phyloP scores from a whole-genome alignment of 108 stramenopile genomes.

The Nitzschia putrida region DNA sequence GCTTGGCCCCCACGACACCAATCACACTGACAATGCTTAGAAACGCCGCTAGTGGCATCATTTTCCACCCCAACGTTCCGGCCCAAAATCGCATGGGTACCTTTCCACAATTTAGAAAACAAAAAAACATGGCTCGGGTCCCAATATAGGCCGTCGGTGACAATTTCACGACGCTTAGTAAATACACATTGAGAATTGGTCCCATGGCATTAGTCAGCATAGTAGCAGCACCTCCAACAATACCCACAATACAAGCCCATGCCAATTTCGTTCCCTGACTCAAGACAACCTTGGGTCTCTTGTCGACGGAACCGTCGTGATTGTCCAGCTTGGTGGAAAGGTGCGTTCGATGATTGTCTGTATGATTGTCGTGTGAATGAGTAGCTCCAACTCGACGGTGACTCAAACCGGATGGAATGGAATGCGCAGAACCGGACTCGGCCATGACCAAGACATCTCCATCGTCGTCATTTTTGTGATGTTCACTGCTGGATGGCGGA shows the following conservation, averaged over 20 bases:
- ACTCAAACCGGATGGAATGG: background rate
- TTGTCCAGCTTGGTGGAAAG: background rate
- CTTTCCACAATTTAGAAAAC: conserved; percentile 51
- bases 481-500: background rate
- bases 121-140: conserved; percentile 64
- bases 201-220: conserved; percentile 65
- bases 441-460: background rate
- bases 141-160: conserved; percentile 55
- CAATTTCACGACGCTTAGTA: conserved; percentile 48
- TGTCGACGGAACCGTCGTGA: background rate
- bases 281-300: background rate
- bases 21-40: conserved; percentile 42
- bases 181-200: conserved; percentile 57
- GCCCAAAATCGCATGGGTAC: conserved; percentile 50
- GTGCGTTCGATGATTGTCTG: background rate
- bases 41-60: conserved; percentile 42
- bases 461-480: background rate
- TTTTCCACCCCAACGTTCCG: conserved; percentile 47
- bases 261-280: conserved; percentile 14
- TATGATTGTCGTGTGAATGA: background rate
- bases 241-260: conserved; percentile 50
- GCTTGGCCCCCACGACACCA: conserved; percentile 57
- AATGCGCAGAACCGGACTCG: background rate
- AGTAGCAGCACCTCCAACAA: conserved; percentile 50
- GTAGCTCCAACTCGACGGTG: background rate